Conservation (phyloP, 257 asterid genomes). For the Primulina eburnea region DNA sequence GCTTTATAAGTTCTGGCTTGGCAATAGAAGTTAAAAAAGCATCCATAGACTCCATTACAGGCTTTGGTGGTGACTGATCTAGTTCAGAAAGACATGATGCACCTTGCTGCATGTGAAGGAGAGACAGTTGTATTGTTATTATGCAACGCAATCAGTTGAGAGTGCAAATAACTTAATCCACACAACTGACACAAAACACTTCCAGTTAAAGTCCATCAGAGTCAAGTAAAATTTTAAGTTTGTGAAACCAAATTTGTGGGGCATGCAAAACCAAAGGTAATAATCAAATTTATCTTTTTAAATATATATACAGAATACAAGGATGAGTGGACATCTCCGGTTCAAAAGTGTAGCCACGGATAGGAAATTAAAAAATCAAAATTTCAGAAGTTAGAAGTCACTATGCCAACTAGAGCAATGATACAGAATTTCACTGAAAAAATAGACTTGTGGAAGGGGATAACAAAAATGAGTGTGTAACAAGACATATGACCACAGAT, state of each 20-base stretch:
- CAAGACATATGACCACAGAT: neutral
- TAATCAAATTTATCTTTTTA: neutral
- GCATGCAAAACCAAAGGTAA: constrained; percentile 12
- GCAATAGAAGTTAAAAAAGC: constrained; percentile 71
- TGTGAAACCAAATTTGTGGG: neutral
- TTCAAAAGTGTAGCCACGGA: neutral
- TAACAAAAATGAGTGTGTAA: constrained; percentile 1
- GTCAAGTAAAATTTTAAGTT: constrained; percentile 7
- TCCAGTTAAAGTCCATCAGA: constrained; percentile 8
- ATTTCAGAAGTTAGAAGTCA: neutral
- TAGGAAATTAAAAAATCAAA: neutral
- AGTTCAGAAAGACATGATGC: constrained; percentile 72
- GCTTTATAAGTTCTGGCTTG: constrained; percentile 84
- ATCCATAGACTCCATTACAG: constrained; percentile 74
- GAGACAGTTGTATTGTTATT: constrained; percentile 19
- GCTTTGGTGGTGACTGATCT: constrained; percentile 86
- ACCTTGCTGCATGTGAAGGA: constrained; percentile 71
- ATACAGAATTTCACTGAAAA: constrained; percentile 1
- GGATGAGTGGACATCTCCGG: constrained; percentile 1
- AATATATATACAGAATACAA: neutral
- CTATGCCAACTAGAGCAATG: neutral
- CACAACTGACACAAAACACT: constrained; percentile 19
- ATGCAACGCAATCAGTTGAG: constrained; percentile 26
- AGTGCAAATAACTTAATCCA: constrained; percentile 13
- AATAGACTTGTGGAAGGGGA: constrained; percentile 4